phyloP scores from a whole-genome alignment of 345 rosid genomes.

The Geranium rotundifolium region DNA sequence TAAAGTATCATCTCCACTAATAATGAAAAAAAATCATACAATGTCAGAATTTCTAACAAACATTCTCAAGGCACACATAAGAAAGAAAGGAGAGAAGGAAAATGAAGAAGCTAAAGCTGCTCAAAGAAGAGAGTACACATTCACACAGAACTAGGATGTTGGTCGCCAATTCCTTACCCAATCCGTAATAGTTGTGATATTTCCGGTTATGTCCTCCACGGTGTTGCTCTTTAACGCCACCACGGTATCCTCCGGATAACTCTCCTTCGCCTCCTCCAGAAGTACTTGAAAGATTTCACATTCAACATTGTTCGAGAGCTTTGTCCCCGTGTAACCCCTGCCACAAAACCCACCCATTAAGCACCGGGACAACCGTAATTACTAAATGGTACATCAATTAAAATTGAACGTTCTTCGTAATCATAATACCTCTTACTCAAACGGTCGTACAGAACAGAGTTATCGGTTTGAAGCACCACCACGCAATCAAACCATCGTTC shows the following conservation, averaged over 20 bases:
- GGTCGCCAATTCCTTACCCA: slow-evolving; percentile 57
- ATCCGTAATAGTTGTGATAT: slow-evolving; percentile 42
- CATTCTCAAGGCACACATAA: too few relatives aligned
- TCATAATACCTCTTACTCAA: slow-evolving; percentile 50
- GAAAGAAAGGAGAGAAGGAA: too few relatives aligned
- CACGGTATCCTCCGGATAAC: background rate
- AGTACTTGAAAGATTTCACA: slow-evolving; percentile 20
- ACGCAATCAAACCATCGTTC: slow-evolving; percentile 80
- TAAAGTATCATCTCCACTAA: too few relatives aligned
- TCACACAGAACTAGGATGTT: slow-evolving; percentile 3
- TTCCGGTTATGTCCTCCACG: slow-evolving; percentile 50
- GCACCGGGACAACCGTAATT: slow-evolving; percentile 54
- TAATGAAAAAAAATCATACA: too few relatives aligned
- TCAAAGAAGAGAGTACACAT: too few relatives aligned
- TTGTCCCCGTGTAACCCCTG: background rate
- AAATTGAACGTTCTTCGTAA: background rate
- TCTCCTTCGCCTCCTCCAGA: background rate
- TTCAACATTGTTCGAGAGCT: slow-evolving; percentile 51
- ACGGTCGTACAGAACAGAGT: slow-evolving; percentile 61
- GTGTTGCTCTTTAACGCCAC: slow-evolving; percentile 47
- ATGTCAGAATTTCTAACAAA: too few relatives aligned
- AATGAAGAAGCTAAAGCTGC: too few relatives aligned
- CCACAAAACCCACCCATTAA: slow-evolving; percentile 28
- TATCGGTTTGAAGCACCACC: slow-evolving; percentile 76
- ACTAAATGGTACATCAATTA: background rate